Conservation (phyloP, 2,329 filamentous ascomycete species). For the Cladosporium sp. region DNA sequence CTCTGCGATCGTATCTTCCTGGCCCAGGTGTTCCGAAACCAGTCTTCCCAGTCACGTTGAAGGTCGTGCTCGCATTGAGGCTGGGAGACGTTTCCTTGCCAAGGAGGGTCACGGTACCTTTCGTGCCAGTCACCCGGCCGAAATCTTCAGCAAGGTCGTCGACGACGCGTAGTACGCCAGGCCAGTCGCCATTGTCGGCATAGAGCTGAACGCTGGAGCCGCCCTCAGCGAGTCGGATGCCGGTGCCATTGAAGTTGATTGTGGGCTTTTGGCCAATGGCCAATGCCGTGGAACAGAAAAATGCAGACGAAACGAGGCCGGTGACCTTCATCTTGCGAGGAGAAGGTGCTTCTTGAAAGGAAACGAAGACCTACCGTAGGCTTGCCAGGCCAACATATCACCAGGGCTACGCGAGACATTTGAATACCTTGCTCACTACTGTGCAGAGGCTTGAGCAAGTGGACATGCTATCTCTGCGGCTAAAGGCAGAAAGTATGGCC, state of each 20-base stretch:
- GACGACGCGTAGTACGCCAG: conserved; percentile 61
- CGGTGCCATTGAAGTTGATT: conserved; percentile 40
- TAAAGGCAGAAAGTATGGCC: conserved; percentile 48
- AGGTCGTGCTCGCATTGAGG: conserved; percentile 35
- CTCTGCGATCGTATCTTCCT: conserved; percentile 6
- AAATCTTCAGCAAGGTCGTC: conserved; percentile 63
- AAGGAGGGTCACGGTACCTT: conserved; percentile 50
- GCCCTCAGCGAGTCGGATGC: conserved; percentile 18
- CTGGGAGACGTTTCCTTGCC: conserved; percentile 31
- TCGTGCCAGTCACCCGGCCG: conserved; percentile 61
- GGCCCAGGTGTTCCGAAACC: conserved; percentile 26
- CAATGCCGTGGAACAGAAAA: conserved; percentile 12
- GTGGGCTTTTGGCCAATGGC: conserved; percentile 48
- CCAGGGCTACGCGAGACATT: too few relatives aligned
- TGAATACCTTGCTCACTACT: not conserved
- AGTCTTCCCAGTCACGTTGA: conserved; percentile 36
- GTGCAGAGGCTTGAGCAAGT: not conserved
- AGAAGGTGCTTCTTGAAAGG: not conserved
- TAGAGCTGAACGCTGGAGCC: conserved; percentile 45
- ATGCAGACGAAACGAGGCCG: not conserved
- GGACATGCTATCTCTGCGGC: conserved; percentile 33
- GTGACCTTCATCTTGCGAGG: conserved; percentile 9
- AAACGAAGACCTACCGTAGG: not conserved
- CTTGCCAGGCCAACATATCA: not conserved
- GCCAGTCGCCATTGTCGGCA: conserved; percentile 56